Base-by-base conservation (phyloP, 768 basidiomycete species). In the Amanita polypyramis region DNA sequence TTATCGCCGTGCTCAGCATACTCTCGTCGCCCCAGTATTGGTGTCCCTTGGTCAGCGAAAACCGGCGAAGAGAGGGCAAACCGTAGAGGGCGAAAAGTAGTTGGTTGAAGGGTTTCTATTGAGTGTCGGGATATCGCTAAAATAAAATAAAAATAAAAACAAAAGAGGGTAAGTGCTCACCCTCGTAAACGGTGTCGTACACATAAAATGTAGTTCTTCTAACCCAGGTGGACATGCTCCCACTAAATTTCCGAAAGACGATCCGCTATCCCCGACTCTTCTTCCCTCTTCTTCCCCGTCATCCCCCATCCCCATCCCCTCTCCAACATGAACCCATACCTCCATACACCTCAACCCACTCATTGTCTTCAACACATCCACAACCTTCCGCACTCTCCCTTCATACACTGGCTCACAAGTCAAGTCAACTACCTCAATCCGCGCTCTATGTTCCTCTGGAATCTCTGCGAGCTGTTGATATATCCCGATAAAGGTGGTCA, bases 141-240 rank as follows among this genome's bases (percentile, higher is more conserved):
- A n/a, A n/a, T n/a, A n/a, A n/a, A n/a, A n/a, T n/a, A n/a, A n/a
- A n/a, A n/a, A n/a, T n/a, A n/a, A n/a, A 37, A 2, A 7, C 30
- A 43, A 45, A 9, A 42, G 40, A 39, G 27, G n/a, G 21, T n/a
- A 46, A 39, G 3, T 7, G 64, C 68, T 38, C 47, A 70, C 71
- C 44, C 58, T 58, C 7, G 68, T 65, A 55, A 74, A 72, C 8
- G 65, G 55, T 1, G 71, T 74, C 4, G 73, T 75, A 52, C 72
- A 74, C 73, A 74, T 74, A 43, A 72, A 72, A 56, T 74, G 73
- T 23, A 75, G 62, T 51, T 74, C 73, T 17, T 68, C 70, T 32
- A 75, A 57, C 27, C 61, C 63, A 0, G 66, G 65, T 14, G 23
- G 2, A 51, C 66, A 67, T 0, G 66, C 52, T 6, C 52, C 55